A percentile compares a stretch with the other conserved stretches of the same genome.
Evolutionary conservation across 2,329 filamentous ascomycete genomes (phyloP).

Genomic region (Clathrospora elynae): DNA sequence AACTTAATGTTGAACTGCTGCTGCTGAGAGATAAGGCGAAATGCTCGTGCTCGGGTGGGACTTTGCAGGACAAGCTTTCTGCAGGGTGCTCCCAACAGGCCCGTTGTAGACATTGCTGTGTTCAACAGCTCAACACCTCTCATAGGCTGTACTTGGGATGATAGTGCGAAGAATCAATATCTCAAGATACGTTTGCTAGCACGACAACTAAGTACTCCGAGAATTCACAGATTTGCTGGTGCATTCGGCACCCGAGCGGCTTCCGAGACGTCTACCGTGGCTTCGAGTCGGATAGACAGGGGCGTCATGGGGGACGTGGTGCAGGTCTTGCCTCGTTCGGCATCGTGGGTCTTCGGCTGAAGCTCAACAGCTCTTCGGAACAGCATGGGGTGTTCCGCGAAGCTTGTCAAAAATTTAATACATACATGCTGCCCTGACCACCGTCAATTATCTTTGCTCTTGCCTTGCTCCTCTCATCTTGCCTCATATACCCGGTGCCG

Average conservation of each 20-base stretch:
- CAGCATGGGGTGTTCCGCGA: slow-evolving; percentile 37
- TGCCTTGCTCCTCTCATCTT: slow-evolving; percentile 9
- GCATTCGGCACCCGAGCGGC: slow-evolving; percentile 20
- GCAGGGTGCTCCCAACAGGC: slow-evolving; percentile 28
- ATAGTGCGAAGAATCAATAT: too few species aligned
- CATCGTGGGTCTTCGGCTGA: slow-evolving; percentile 32
- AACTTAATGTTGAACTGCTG: slow-evolving; percentile 16
- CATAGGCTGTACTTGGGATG: too few species aligned
- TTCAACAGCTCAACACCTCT: slow-evolving; percentile 11
- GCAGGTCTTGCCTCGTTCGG: slow-evolving; percentile 32
- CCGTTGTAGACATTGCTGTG: slow-evolving; percentile 5
- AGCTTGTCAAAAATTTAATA: slow-evolving; percentile 36
- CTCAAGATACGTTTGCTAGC: too few species aligned
- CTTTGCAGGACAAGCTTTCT: slow-evolving; percentile 31
- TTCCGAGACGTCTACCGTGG: slow-evolving; percentile 24
- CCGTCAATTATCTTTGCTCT: slow-evolving; percentile 11
- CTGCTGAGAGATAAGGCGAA: slow-evolving; percentile 30
- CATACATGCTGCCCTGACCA: slow-evolving; percentile 8
- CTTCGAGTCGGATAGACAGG: slow-evolving; percentile 20
- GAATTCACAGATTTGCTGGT: slow-evolving; percentile 3
- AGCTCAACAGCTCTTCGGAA: slow-evolving; percentile 28
- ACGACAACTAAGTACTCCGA: not conserved
- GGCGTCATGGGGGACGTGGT: slow-evolving; percentile 25
- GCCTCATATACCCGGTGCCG: slow-evolving; percentile 14
- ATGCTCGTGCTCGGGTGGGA: slow-evolving; percentile 15